These are phyloP conservation scores for Podaxis sp. DNA, from an alignment of 768 basidiomycete genomes.

Conservation along the genomic window DNA sequence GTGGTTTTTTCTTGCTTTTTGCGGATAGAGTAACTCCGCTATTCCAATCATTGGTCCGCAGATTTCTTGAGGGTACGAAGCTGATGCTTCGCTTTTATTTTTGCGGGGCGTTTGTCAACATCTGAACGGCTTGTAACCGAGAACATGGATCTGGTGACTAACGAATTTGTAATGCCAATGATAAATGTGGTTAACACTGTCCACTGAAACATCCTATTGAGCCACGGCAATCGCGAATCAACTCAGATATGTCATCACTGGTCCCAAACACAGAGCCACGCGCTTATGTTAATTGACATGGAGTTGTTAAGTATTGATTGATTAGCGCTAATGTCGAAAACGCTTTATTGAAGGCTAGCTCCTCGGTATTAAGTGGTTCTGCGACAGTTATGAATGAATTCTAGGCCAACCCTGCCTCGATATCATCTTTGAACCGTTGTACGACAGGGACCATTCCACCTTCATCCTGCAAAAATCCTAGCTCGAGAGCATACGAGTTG, in stretches of 20 bases:
- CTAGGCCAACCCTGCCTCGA: conserved; percentile 6
- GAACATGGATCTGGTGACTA: background rate
- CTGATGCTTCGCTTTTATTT: background rate
- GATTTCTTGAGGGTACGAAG: background rate
- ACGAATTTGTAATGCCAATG: background rate
- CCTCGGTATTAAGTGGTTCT: background rate
- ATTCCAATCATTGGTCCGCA: background rate
- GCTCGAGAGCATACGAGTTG: conserved; percentile 39
- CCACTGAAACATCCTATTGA: background rate
- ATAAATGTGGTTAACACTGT: background rate
- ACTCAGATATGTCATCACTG: background rate
- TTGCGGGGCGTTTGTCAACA: background rate
- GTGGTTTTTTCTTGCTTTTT: background rate
- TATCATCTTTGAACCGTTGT: conserved; percentile 28
- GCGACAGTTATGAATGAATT: background rate
- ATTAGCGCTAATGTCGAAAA: background rate
- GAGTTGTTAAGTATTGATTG: background rate
- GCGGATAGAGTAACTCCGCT: background rate
- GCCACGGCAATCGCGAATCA: background rate
- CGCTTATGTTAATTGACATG: background rate
- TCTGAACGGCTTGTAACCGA: background rate
- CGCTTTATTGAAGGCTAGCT: background rate
- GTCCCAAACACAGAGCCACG: background rate
- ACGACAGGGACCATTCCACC: conserved; percentile 47
- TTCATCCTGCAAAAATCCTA: conserved; percentile 45